These are phyloP conservation scores for Colletotrichum sp. DNA, from an alignment of 2,329 filamentous ascomycete genomes.

Conservation along the genomic window DNA sequence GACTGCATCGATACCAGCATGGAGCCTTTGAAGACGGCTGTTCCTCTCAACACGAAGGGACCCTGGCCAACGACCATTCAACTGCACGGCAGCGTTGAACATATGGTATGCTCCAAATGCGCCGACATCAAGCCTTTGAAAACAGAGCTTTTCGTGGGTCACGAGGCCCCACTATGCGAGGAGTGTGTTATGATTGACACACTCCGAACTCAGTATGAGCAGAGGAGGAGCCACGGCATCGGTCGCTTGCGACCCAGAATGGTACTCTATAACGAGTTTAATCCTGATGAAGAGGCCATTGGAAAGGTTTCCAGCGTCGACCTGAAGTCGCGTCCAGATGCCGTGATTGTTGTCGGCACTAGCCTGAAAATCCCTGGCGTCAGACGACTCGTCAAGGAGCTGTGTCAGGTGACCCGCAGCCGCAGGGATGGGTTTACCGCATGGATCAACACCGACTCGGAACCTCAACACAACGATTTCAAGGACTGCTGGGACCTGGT, in stretches of 20 bases:
- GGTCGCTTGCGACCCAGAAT: constrained; percentile 90
- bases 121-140: constrained; percentile 78
- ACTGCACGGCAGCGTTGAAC: constrained; percentile 89
- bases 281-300: constrained; percentile 96
- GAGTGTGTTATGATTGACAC: constrained; percentile 77
- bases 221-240: constrained; percentile 92
- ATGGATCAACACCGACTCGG: constrained; percentile 92
- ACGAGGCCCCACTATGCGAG: constrained; percentile 80
- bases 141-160: constrained; percentile 80
- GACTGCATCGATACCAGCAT: constrained; percentile 92
- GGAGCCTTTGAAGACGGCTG: constrained; percentile 77
- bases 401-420: constrained; percentile 86
- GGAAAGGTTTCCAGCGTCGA: constrained; percentile 89
- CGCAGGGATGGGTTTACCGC: constrained; percentile 85
- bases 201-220: constrained; percentile 75
- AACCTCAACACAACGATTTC: constrained; percentile 82
- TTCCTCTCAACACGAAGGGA: constrained; percentile 82
- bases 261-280: constrained; percentile 96
- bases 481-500: constrained; percentile 94
- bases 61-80: constrained; percentile 96
- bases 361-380: constrained; percentile 96
- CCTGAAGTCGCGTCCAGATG: constrained; percentile 84
- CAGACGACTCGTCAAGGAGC: constrained; percentile 84
- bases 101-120: constrained; percentile 98
- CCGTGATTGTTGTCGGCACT: constrained; percentile 92